A percentile compares a stretch with the other conserved stretches of the same genome.
Evolutionary conservation across 768 basidiomycete genomes (phyloP).

Genomic region (Russula compacta): DNA sequence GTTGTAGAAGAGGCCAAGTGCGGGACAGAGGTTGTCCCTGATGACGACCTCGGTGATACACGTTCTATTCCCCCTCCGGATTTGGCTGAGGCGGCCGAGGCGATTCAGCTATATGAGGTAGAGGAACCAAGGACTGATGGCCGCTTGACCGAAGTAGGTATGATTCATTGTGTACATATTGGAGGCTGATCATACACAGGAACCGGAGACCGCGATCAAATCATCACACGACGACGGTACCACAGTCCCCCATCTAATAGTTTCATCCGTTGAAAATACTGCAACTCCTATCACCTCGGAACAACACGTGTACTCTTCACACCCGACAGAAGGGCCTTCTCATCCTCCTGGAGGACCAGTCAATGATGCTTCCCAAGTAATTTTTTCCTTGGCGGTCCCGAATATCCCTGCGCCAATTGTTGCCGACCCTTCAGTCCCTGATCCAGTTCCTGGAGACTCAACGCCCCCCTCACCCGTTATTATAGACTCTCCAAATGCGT

Average conservation of each 20-base stretch:
- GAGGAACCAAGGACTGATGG: constrained; percentile 9
- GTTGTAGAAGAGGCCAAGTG: constrained; percentile 6
- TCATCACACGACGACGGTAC: neutral
- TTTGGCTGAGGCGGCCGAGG: neutral
- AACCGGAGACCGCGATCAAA: neutral
- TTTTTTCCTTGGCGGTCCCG: neutral
- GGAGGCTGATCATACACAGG: neutral
- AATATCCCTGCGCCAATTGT: constrained; percentile 16
- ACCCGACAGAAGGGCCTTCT: neutral
- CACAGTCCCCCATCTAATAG: neutral
- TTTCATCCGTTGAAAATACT: neutral
- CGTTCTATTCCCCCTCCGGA: constrained; percentile 7
- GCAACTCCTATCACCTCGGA: neutral
- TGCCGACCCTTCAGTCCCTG: constrained; percentile 20
- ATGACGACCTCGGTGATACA: constrained; percentile 3
- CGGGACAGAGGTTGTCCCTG: neutral
- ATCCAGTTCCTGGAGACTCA: constrained; percentile 12
- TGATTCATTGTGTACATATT: neutral
- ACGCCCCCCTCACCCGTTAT: neutral
- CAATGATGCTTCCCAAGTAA: neutral
- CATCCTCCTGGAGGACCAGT: neutral
- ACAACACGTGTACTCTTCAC: neutral
- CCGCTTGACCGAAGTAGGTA: constrained; percentile 5
- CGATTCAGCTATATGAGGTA: constrained; percentile 6
- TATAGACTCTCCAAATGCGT: neutral